These are phyloP conservation scores for Trypanosoma caninum DNA, from an alignment of 208 protist species.

Conservation along the genomic window DNA sequence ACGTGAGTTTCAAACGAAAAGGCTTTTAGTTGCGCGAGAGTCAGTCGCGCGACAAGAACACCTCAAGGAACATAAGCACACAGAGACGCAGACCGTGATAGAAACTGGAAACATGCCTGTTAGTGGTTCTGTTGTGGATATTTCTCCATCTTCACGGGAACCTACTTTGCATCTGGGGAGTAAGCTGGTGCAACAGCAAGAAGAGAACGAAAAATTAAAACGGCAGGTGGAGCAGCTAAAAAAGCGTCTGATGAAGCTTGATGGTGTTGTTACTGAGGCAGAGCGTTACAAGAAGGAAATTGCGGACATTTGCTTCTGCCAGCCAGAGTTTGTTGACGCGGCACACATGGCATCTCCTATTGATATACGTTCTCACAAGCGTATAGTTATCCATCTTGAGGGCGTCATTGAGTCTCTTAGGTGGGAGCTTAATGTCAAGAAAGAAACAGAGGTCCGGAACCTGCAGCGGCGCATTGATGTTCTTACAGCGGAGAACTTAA, in stretches of 20 bases:
- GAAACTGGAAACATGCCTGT: not conserved
- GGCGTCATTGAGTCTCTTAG: constrained; percentile 55
- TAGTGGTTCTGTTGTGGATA: not conserved
- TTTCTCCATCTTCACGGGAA: constrained; percentile 16
- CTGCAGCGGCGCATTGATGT: constrained; percentile 34
- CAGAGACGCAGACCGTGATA: not conserved
- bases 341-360: constrained; percentile 22
- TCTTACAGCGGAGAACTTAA: constrained; percentile 22
- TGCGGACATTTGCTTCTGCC: constrained; percentile 23
- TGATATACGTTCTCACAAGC: constrained; percentile 44
- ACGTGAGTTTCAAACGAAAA: constrained; percentile 27
- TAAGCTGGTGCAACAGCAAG: constrained; percentile 11
- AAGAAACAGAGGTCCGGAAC: constrained; percentile 33
- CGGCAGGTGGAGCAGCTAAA: constrained; percentile 26
- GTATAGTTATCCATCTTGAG: constrained; percentile 52
- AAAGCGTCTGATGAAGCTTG: constrained; percentile 36
- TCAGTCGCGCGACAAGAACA: not conserved
- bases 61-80: not conserved
- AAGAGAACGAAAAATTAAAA: constrained; percentile 20
- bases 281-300: constrained; percentile 41
- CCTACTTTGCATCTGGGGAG: constrained; percentile 3
- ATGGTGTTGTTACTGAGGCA: constrained; percentile 17
- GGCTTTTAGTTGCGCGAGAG: constrained; percentile 35
- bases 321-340: constrained; percentile 4
- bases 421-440: constrained; percentile 48